Evolutionary conservation across 352 stramenopile genomes (phyloP).

Genomic region (Phytophthora tentaculata): DNA sequence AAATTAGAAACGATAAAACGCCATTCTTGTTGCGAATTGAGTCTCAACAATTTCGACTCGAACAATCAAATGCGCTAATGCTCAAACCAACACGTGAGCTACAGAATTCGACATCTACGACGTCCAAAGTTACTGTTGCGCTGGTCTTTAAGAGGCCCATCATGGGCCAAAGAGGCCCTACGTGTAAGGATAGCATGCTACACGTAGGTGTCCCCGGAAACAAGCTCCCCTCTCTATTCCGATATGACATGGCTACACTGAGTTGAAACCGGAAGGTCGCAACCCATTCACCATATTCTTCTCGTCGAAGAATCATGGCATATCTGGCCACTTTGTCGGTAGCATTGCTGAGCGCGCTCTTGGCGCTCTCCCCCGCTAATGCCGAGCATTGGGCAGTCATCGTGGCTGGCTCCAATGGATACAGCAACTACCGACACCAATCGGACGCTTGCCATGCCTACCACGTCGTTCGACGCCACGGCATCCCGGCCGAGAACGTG

Average conservation of each 20-base stretch:
- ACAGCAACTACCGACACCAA: slow-evolving; percentile 93
- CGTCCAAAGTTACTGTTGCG: too few species aligned
- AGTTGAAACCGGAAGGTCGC: background rate
- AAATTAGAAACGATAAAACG: too few species aligned
- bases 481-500: slow-evolving; percentile 88
- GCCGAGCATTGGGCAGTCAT: slow-evolving; percentile 92
- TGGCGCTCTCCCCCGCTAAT: slow-evolving; percentile 9
- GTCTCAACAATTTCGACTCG: too few species aligned
- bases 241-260: background rate
- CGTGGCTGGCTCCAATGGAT: slow-evolving; percentile 87
- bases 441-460: slow-evolving; percentile 92
- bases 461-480: slow-evolving; percentile 88
- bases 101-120: too few species aligned
- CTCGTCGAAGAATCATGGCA: slow-evolving; percentile 12
- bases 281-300: background rate
- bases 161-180: too few species aligned
- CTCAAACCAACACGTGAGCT: too few species aligned
- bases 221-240: background rate
- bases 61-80: too few species aligned
- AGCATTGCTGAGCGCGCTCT: slow-evolving; percentile 16
- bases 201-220: too few species aligned
- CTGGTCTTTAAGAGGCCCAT: too few species aligned
- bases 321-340: slow-evolving; percentile 2
- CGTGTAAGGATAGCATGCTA: too few species aligned
- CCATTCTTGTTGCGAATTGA: too few species aligned